These are phyloP conservation scores for Clathrospora elynae DNA, from an alignment of 2,329 filamentous ascomycete genomes.

Conservation along the genomic window DNA sequence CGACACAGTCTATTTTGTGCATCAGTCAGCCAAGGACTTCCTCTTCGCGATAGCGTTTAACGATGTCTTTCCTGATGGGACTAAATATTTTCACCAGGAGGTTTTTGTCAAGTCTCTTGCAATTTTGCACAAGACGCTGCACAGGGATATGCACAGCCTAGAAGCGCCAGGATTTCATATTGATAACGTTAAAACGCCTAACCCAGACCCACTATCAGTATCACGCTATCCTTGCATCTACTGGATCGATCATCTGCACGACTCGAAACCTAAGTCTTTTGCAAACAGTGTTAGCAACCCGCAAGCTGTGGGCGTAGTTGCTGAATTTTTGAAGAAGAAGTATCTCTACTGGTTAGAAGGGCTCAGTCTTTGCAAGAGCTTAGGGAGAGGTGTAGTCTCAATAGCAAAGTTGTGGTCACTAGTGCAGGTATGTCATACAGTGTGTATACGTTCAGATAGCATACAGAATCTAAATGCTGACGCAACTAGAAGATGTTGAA, in stretches of 20 bases:
- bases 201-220: slow-evolving; percentile 29
- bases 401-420: slow-evolving; percentile 14
- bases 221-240: slow-evolving; percentile 37
- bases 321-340: slow-evolving; percentile 4
- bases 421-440: slow-evolving; percentile 14
- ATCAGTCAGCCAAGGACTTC: slow-evolving; percentile 54
- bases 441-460: too few relatives aligned
- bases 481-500: not conserved
- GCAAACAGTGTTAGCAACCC: not conserved
- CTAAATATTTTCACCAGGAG: slow-evolving; percentile 15
- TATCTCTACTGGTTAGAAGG: too few relatives aligned
- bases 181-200: slow-evolving; percentile 24
- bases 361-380: slow-evolving; percentile 18
- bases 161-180: slow-evolving; percentile 18
- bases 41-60: slow-evolving; percentile 27
- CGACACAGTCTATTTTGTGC: too few relatives aligned
- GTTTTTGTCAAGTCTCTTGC: slow-evolving; percentile 37
- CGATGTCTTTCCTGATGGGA: slow-evolving; percentile 35
- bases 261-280: slow-evolving; percentile 5
- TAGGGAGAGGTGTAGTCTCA: slow-evolving; percentile 15
- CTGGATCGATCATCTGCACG: slow-evolving; percentile 44
- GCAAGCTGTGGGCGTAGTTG: not conserved
- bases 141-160: slow-evolving; percentile 33
- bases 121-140: too few relatives aligned
- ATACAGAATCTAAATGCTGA: not conserved